A percentile compares a stretch with the other conserved stretches of the same genome.
Evolutionary conservation across 1,284 basidiomycete genomes (phyloP).

Genomic region (Agaricales sp.): DNA sequence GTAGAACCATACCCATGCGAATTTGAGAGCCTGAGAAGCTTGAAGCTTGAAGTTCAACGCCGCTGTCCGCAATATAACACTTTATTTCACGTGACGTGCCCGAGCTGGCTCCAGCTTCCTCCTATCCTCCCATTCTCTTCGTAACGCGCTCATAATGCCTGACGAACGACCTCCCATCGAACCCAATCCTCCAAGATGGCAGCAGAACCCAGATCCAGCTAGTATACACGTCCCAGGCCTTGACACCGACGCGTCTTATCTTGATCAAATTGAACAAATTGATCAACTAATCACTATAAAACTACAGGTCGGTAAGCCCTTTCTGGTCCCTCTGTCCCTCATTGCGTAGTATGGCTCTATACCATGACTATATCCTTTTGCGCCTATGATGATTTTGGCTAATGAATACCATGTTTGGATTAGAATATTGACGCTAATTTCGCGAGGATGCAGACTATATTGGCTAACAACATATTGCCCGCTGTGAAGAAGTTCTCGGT

Average conservation of each 20-base stretch:
- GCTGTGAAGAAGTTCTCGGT: conserved; percentile 84
- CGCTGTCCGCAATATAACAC: too few species aligned
- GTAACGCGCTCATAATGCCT: neutral
- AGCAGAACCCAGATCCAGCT: conserved; percentile 49
- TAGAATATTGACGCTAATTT: conserved; percentile 94
- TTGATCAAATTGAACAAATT: conserved; percentile 87
- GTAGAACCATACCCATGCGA: too few species aligned
- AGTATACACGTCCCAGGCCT: conserved; percentile 67
- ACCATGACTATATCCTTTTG: conserved; percentile 7
- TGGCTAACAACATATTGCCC: conserved; percentile 75
- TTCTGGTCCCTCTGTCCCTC: neutral
- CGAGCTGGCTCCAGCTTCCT: too few species aligned
- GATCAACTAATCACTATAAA: conserved; percentile 92
- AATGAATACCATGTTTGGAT: conserved; percentile 9
- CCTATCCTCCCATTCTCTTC: neutral
- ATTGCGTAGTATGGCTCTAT: neutral
- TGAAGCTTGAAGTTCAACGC: too few species aligned
- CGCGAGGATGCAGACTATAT: conserved; percentile 80
- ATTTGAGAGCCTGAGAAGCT: too few species aligned
- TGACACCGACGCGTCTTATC: conserved; percentile 62
- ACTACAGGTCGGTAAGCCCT: conserved; percentile 50
- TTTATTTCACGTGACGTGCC: too few species aligned
- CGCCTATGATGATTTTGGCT: conserved; percentile 5
- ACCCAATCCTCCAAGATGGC: conserved; percentile 39
- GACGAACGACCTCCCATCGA: neutral